Conservation (phyloP, 805 yeast genomes). For the Scheffersomyces coipomensis region DNA sequence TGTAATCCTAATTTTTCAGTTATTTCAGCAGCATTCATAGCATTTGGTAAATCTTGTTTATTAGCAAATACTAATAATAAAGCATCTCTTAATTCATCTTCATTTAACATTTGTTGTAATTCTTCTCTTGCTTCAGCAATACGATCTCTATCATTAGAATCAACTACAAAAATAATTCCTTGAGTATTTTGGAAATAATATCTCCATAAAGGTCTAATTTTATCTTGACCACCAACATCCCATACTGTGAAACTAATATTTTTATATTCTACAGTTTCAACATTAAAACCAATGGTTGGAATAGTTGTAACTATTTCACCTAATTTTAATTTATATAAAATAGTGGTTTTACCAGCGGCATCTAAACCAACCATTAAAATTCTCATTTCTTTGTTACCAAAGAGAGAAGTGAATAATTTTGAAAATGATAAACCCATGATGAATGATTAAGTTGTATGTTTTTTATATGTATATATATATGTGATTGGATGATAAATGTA, state of each 20-base stretch:
- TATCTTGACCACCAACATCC: constrained; percentile 99
- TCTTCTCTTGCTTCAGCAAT: constrained; percentile 97
- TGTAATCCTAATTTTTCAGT: constrained; percentile 96
- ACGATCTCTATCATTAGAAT: constrained; percentile 97
- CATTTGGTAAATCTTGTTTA: constrained; percentile 98
- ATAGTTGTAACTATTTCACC: constrained; percentile 96
- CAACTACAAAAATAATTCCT: constrained; percentile 97
- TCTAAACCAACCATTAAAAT: constrained; percentile 97
- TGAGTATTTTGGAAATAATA: constrained; percentile 98
- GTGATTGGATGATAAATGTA: not conserved
- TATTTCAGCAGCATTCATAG: constrained; percentile 98
- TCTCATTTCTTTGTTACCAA: constrained; percentile 98
- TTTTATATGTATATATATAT: not conserved
- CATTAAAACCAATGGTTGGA: constrained; percentile 97
- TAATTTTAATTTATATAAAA: constrained; percentile 87
- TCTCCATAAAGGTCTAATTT: constrained; percentile 98
- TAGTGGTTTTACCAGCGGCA: constrained; percentile 98
- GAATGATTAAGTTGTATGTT: not conserved
- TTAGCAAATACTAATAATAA: constrained; percentile 93
- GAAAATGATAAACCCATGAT: constrained; percentile 93
- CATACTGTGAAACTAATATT: constrained; percentile 95
- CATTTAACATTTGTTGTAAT: constrained; percentile 96
- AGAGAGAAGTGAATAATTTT: constrained; percentile 89
- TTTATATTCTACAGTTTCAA: constrained; percentile 95
- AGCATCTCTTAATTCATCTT: constrained; percentile 97